A percentile compares a stretch with the other conserved stretches of the same genome.
phyloP scores from a whole-genome alignment of 208 protist genomes.

The Acanthamoeba sp. region DNA sequence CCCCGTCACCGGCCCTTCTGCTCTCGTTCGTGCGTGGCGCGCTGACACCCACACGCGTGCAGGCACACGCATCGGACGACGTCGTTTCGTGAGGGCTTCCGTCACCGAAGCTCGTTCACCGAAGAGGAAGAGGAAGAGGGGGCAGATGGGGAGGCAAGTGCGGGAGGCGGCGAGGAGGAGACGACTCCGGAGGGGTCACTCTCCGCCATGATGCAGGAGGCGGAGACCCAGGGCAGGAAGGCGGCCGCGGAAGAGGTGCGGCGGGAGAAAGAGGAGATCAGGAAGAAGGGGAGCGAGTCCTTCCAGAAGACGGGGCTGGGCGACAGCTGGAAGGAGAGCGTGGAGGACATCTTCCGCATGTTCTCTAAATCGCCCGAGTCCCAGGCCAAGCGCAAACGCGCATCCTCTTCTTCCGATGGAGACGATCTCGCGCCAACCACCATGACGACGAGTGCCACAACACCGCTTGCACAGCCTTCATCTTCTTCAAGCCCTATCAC shows the following conservation, averaged over 20 bases:
- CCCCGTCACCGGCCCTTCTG: too few relatives aligned
- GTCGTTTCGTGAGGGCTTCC: slow-evolving; percentile 36
- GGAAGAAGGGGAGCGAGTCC: slow-evolving; percentile 25
- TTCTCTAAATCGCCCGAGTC: slow-evolving; percentile 58
- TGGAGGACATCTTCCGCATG: slow-evolving; percentile 63
- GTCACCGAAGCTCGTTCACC: not conserved
- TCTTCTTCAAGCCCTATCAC: not conserved
- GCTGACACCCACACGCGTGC: not conserved
- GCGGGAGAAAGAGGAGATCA: slow-evolving; percentile 39
- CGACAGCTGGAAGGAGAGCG: slow-evolving; percentile 56
- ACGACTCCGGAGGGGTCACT: not conserved
- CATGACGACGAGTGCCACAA: not conserved
- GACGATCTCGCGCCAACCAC: not conserved
- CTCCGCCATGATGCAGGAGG: not conserved
- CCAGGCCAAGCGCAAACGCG: slow-evolving; percentile 19
- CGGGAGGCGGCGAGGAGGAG: not conserved
- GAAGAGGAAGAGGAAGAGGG: not conserved
- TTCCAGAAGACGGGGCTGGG: slow-evolving; percentile 56
- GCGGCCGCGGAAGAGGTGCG: not conserved
- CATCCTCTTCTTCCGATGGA: not conserved
- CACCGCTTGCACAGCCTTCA: too few relatives aligned
- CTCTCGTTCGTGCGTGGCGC: not conserved
- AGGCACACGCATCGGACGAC: not conserved
- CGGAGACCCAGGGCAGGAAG: not conserved
- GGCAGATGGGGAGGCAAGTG: not conserved